These are phyloP conservation scores for Malus orientalis DNA, from an alignment of 306 rosid species.

Conservation along the genomic window DNA sequence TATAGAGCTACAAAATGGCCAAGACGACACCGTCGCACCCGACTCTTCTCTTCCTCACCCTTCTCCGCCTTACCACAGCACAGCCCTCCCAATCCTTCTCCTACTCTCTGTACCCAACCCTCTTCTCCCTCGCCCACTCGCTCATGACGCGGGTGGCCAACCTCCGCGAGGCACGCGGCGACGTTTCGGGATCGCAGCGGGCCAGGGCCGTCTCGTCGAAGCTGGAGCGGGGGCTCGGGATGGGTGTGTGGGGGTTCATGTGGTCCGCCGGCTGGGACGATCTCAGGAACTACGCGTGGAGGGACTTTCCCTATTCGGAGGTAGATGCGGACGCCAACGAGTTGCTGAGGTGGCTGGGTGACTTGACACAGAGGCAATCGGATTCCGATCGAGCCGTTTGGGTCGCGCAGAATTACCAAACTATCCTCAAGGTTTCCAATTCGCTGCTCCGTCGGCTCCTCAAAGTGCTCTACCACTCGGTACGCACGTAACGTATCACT, in stretches of 20 bases:
- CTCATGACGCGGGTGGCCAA: conserved; percentile 60
- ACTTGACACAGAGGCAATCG: conserved; percentile 47
- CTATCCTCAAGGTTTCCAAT: conserved; percentile 28
- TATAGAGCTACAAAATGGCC: conserved; percentile 19
- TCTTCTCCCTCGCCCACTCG: conserved; percentile 59
- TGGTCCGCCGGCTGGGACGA: conserved; percentile 66
- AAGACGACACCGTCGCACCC: conserved; percentile 28
- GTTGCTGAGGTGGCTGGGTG: conserved; percentile 43
- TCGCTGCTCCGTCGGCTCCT: conserved; percentile 47
- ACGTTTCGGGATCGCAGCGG: conserved; percentile 46
- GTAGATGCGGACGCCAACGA: conserved; percentile 42
- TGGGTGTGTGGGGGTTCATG: conserved; percentile 41
- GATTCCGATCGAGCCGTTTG: conserved; percentile 39
- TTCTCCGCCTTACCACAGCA: conserved; percentile 31
- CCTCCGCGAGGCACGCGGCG: conserved; percentile 69
- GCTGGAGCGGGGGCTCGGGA: conserved; percentile 37
- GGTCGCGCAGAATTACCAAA: conserved; percentile 47
- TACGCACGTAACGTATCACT: conserved; percentile 17
- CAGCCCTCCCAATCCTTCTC: conserved; percentile 39
- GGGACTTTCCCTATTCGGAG: conserved; percentile 36
- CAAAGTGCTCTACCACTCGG: conserved; percentile 53
- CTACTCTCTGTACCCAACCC: conserved; percentile 30
- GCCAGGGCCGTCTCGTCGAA: conserved; percentile 40
- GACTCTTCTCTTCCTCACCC: conserved; percentile 11
- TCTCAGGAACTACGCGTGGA: conserved; percentile 44